These are phyloP conservation scores for Scedosporium minutisporum DNA, from an alignment of 2,329 filamentous ascomycete species.

Conservation along the genomic window DNA sequence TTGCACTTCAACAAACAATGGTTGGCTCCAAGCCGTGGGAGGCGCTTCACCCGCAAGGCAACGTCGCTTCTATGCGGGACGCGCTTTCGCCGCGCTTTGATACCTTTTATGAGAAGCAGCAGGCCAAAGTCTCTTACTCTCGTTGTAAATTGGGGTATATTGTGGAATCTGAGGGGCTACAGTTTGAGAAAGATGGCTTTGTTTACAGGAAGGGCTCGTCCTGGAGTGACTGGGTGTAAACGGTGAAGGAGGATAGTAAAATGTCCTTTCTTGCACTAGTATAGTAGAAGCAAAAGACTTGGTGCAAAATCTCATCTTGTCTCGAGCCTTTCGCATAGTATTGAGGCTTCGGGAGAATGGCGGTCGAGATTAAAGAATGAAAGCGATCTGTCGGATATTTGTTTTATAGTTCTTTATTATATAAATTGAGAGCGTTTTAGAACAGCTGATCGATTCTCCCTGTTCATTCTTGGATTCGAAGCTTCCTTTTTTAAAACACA, in stretches of 20 bases:
- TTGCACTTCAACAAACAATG: too few relatives aligned
- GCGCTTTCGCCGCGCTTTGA: constrained; percentile 39
- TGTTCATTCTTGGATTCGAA: too few relatives aligned
- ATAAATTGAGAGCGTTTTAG: too few relatives aligned
- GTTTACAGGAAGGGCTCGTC: constrained; percentile 15
- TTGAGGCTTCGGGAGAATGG: too few relatives aligned
- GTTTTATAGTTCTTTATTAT: too few relatives aligned
- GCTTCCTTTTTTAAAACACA: too few relatives aligned
- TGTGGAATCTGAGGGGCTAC: constrained; percentile 43
- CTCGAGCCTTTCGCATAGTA: background rate
- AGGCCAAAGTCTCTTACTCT: constrained; percentile 38
- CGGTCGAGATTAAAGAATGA: too few relatives aligned
- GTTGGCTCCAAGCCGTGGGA: constrained; percentile 46
- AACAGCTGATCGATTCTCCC: too few relatives aligned
- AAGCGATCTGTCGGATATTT: too few relatives aligned
- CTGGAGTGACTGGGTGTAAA: constrained; percentile 19
- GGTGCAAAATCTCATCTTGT: background rate
- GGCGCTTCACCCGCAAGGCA: constrained; percentile 41
- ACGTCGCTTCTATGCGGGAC: constrained; percentile 39
- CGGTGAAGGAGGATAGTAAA: too few relatives aligned
- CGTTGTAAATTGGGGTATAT: constrained; percentile 48
- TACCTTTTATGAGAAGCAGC: constrained; percentile 35
- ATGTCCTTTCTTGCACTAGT: background rate
- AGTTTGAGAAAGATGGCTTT: constrained; percentile 20
- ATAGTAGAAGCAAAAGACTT: background rate